Evolutionary conservation across 306 rosid species (phyloP), one percentile per base, ranked within the genome.

Genomic region (Casuarina cunninghamiana): DNA sequence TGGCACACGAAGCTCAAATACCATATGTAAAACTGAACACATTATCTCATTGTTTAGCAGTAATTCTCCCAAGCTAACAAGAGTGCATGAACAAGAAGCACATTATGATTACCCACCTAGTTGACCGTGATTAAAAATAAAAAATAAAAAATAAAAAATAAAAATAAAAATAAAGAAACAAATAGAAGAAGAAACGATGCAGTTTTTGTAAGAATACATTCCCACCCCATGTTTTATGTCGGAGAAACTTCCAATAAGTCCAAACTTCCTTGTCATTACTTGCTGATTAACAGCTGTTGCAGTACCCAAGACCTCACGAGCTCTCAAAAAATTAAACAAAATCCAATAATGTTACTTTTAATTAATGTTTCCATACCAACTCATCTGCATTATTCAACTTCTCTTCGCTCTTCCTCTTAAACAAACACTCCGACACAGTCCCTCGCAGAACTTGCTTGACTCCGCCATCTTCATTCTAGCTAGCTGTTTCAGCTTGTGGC

Each of bases 171-270:
- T 21, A 58, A 55, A 67, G 84, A 60, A 72, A 48, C 13, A 32
- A 44, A 19, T 55, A 69, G 60, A 63, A 80, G 78, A 72, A 78
- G 60, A 78, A 88, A 84, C 73, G 66, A 78, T 66, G 68, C 72
- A 78, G 58, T 66, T 73, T 51, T 74, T 72, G 6, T 63, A 79
- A 79, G 71, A 62, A 51, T 90, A 88, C 89, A 93, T 91, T 93
- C 94, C 90, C 77, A 85, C 83, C 16, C 94, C 96, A 93, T 91
- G 93, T 93, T 85, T 88, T 73, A 78, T 93, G 98, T 93, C 90
- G 93, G 91, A 86, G 88, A 85, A 89, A 84, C 87, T 91, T 81
- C 87, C 84, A 87, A 85, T 86, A 86, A 84, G 65, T 85, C 90
- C 97, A 93, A 91, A 88, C 84, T 71, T 82, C 81, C 80, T 85